Conservation (phyloP, 2,329 filamentous ascomycete genomes). For the Beauveria australis region DNA sequence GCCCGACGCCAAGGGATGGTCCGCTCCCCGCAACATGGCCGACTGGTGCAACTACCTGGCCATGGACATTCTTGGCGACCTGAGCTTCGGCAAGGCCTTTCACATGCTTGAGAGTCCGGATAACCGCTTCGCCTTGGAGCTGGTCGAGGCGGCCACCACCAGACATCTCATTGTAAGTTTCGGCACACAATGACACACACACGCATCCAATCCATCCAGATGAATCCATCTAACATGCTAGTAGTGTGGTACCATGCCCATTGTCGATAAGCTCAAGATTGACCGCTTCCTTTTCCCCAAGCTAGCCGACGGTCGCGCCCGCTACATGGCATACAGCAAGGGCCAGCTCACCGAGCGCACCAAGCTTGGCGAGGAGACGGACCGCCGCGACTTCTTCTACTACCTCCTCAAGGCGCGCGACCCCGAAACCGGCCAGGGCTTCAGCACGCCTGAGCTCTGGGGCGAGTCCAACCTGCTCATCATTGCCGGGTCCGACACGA, state of each 20-base stretch:
- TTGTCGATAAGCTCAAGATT: conserved; percentile 56
- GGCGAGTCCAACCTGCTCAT: conserved; percentile 63
- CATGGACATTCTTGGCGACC: conserved; percentile 54
- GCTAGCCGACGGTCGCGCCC: conserved; percentile 57
- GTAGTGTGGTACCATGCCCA: conserved; percentile 64
- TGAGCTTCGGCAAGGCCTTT: conserved; percentile 55
- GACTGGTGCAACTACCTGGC: conserved; percentile 55
- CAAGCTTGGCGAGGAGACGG: conserved; percentile 55
- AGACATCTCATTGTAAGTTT: conserved; percentile 57
- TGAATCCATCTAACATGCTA: not conserved
- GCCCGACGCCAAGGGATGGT: conserved; percentile 47
- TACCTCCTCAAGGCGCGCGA: conserved; percentile 65
- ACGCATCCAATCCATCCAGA: not conserved
- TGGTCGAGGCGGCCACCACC: conserved; percentile 61
- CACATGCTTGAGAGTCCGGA: conserved; percentile 51
- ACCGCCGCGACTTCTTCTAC: conserved; percentile 68
- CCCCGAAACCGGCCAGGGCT: conserved; percentile 60
- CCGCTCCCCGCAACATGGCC: conserved; percentile 50
- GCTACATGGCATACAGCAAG: conserved; percentile 65
- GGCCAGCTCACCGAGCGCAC: conserved; percentile 59
- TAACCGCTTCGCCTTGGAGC: conserved; percentile 57
- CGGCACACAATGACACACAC: not conserved
- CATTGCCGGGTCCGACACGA: conserved; percentile 65
- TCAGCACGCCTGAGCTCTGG: conserved; percentile 60
- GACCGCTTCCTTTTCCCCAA: conserved; percentile 61